A percentile compares a stretch with the other conserved stretches of the same genome.
These are phyloP conservation scores for Allium fistulosum DNA, from an alignment of 106 monocot genomes.

Conservation along the genomic window DNA sequence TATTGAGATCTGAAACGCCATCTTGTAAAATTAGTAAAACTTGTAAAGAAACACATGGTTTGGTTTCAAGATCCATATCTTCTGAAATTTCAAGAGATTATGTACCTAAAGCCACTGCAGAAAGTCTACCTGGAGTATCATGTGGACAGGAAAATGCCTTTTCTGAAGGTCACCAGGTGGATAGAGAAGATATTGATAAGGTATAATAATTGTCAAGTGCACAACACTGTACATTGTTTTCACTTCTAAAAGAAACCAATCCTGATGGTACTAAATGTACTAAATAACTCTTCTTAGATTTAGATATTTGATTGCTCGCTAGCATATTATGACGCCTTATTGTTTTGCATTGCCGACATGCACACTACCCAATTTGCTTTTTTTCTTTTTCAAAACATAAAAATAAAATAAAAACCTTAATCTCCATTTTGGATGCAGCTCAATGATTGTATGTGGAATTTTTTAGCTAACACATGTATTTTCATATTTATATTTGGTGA, in stretches of 20 bases:
- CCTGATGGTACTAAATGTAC: too few species aligned
- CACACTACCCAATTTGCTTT: neutral
- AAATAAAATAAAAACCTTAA: neutral
- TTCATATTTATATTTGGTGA: too few species aligned
- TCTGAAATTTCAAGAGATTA: conserved; percentile 12
- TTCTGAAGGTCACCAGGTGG: conserved; percentile 12
- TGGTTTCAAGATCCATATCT: conserved; percentile 11
- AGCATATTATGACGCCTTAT: neutral
- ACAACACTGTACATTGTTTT: neutral
- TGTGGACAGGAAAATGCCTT: neutral
- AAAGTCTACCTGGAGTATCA: conserved; percentile 10
- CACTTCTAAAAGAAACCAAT: neutral
- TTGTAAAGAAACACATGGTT: conserved; percentile 10
- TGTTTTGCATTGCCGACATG: neutral
- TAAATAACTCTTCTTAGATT: too few species aligned
- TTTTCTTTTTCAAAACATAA: neutral
- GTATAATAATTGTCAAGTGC: neutral
- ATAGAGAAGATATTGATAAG: neutral
- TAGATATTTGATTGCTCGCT: neutral
- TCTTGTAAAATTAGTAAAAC: conserved; percentile 28
- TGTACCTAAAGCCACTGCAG: conserved; percentile 10
- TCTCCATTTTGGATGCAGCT: neutral
- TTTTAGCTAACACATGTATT: too few species aligned
- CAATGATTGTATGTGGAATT: too few species aligned
- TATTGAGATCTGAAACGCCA: conserved; percentile 46